Evolutionary conservation across 495 filamentous ascomycete species (phyloP), one percentile per base, ranked within the genome.

Genomic region (Clavariopsis aquatica): DNA sequence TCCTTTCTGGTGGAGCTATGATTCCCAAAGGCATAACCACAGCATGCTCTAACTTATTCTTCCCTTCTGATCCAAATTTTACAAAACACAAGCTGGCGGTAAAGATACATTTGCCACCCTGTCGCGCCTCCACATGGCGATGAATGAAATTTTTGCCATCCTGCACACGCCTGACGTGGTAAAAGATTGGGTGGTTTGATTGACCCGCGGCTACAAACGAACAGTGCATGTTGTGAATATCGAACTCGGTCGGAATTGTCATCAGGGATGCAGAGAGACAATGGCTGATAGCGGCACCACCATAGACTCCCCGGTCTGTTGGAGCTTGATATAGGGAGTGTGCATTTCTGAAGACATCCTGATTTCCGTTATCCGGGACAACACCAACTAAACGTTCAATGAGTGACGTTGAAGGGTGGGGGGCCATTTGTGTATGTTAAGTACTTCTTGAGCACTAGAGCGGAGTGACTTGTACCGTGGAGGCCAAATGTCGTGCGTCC

Each of bases 171-270:
- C 96, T 92, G 38, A 98, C 93, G 71, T 94, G 86, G 71, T 90
- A 98, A 55, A 96, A 77, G 66, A 98, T 89, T 6, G 93, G 92
- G 28, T 93, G 84, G 43, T 87, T 82, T 8, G 85, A 79, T 72
- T 92, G 85, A 31, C 93, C 93, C 8, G 90, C 91, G 0, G 96
- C 86, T 34, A 98, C 86, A 78, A 98, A 98, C 80, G 96, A 96
- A 82, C 93, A 96, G 81, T 98, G 93, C 90, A 95, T 95, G 76
- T 84, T 89, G 78, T 98, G 92, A 41, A 92, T 83, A 66, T 85
- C 79, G 78, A 95, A 96, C 72, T 89, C 80, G 28, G 78, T 70
- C 2, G 89, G 86, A 20, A 98, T 88, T 54, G 93, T 98, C 58
- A 82, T 81, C 77, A 93, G 90, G 12, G 91, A 93, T 15, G 93